phyloP scores from a whole-genome alignment of 805 yeast species.

The Zygoascus ofunaensis region DNA sequence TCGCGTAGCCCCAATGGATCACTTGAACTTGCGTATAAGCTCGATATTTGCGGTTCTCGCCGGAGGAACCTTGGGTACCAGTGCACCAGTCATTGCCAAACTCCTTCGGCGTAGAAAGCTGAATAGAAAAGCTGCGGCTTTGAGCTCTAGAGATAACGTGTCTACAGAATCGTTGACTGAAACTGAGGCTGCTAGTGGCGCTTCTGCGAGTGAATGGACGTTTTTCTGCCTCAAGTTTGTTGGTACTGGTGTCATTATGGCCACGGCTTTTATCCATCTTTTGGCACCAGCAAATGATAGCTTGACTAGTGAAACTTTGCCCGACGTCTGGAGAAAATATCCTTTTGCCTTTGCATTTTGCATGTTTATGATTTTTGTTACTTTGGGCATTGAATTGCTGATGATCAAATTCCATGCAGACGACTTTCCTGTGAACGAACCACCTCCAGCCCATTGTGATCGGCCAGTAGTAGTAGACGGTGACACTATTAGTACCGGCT shows the following conservation, averaged over 20 bases:
- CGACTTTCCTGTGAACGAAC: conserved; percentile 16
- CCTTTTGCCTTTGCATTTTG: conserved; percentile 52
- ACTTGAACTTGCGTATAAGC: conserved; percentile 34
- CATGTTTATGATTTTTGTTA: conserved; percentile 36
- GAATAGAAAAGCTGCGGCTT: neutral
- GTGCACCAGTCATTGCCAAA: conserved; percentile 31
- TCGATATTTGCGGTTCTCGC: conserved; percentile 51
- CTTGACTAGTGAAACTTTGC: conserved; percentile 15
- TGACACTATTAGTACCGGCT: neutral
- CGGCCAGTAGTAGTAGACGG: neutral
- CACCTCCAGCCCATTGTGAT: neutral
- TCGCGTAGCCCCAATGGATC: neutral
- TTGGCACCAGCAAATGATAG: conserved; percentile 34
- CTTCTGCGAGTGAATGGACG: conserved; percentile 21
- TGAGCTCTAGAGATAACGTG: no score
- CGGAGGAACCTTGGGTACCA: conserved; percentile 40
- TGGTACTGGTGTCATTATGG: conserved; percentile 71
- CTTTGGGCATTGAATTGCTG: conserved; percentile 17
- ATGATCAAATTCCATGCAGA: conserved; percentile 6
- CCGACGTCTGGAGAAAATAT: conserved; percentile 36
- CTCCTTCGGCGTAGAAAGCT: neutral
- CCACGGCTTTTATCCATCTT: conserved; percentile 66
- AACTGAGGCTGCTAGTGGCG: conserved; percentile 8
- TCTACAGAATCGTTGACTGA: no score
- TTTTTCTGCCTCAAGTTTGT: conserved; percentile 37